phyloP scores from a whole-genome alignment of 495 filamentous ascomycete species.

The Hypoxylon fragiforme region DNA sequence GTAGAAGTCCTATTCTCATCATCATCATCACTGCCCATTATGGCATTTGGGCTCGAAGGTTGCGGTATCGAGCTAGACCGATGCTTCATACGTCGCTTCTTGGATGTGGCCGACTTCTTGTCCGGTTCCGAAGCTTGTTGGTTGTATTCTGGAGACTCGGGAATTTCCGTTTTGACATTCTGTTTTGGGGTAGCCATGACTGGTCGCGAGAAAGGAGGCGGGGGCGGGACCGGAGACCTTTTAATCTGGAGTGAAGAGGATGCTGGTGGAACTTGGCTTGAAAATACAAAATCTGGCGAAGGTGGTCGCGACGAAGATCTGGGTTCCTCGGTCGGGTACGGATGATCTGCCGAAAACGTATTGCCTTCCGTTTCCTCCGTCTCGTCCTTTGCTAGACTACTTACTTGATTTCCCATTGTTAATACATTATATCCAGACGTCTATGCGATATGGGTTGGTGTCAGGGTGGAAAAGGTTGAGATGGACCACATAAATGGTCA shows the following conservation, averaged over 20 bases:
- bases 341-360: background rate
- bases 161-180: slow-evolving; percentile 7
- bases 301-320: background rate
- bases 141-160: slow-evolving; percentile 22
- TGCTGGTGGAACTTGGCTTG: slow-evolving; percentile 20
- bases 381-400: slow-evolving; percentile 15
- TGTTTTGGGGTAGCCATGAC: background rate
- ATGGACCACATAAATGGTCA: too few relatives aligned
- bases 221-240: too few relatives aligned
- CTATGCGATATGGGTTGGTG: background rate
- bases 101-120: slow-evolving; percentile 22
- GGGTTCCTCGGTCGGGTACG: background rate
- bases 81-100: slow-evolving; percentile 34
- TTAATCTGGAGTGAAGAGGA: too few relatives aligned
- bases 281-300: slow-evolving; percentile 13
- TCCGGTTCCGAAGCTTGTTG: slow-evolving; percentile 15
- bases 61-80: slow-evolving; percentile 23
- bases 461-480: too few relatives aligned
- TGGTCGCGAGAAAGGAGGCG: background rate
- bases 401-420: slow-evolving; percentile 21
- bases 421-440: background rate
- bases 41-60: background rate
- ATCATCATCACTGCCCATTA: background rate
- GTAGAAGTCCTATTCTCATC: background rate
- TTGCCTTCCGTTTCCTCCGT: slow-evolving; percentile 2